Conservation (phyloP, 1,139 yeast species). For the Yamadazyma sp. region DNA sequence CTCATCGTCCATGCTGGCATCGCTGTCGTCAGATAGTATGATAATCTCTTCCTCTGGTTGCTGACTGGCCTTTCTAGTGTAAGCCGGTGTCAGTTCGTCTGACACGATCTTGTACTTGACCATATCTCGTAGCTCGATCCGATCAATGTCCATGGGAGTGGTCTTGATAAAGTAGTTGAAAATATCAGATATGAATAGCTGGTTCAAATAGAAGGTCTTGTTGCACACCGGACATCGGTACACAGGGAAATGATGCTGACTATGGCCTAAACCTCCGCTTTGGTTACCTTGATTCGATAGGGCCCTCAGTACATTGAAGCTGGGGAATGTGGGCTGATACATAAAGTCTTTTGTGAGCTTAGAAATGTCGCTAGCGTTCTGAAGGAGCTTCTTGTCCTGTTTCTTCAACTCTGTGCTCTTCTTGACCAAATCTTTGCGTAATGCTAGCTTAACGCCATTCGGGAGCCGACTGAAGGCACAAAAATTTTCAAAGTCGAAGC, state of each 20-base stretch:
- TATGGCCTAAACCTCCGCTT: neutral
- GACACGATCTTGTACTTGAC: constrained; percentile 37
- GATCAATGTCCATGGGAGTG: constrained; percentile 34
- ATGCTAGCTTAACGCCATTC: constrained; percentile 25
- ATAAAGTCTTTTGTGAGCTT: constrained; percentile 13
- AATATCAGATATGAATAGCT: constrained; percentile 40
- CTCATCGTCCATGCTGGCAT: constrained; percentile 1
- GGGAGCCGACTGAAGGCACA: constrained; percentile 41
- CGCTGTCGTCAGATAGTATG: constrained; percentile 27
- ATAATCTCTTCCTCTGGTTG: constrained; percentile 24
- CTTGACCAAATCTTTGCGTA: constrained; percentile 28
- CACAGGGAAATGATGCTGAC: constrained; percentile 16
- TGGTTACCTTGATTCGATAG: too few relatives aligned
- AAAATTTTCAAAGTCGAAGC: constrained; percentile 47
- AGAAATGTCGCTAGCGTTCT: constrained; percentile 5
- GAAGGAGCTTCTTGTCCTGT: constrained; percentile 10
- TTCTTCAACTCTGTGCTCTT: constrained; percentile 27
- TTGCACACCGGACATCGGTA: constrained; percentile 48
- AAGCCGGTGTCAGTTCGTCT: constrained; percentile 14
- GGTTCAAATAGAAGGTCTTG: constrained; percentile 31
- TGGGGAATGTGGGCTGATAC: constrained; percentile 12
- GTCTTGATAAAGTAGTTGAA: constrained; percentile 44
- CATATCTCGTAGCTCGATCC: constrained; percentile 40
- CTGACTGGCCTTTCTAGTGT: constrained; percentile 8
- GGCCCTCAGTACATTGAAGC: constrained; percentile 10